Conservation (phyloP, 2,329 filamentous ascomycete genomes). For the Leptographium flavum region DNA sequence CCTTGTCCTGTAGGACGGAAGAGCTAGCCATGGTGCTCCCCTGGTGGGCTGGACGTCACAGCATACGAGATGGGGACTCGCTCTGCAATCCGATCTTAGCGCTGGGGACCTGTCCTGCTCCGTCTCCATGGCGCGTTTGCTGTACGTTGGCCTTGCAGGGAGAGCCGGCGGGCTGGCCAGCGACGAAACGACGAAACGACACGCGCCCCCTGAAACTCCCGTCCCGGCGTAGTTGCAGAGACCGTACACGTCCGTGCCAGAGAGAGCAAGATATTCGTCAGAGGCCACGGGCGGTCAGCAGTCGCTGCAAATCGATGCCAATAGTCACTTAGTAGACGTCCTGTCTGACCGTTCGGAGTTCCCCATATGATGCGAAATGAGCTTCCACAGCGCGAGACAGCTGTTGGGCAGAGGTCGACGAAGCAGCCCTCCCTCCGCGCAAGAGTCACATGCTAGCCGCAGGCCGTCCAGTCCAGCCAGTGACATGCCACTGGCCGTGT, state of each 20-base stretch:
- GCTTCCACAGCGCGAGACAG: slow-evolving; percentile 7
- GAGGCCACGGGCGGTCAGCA: too few relatives aligned
- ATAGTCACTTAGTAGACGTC: neutral
- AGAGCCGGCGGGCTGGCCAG: neutral
- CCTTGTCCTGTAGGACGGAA: neutral
- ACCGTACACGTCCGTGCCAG: too few relatives aligned
- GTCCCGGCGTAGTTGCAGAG: too few relatives aligned
- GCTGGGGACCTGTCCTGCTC: neutral
- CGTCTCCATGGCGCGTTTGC: too few relatives aligned
- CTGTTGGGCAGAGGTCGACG: too few relatives aligned
- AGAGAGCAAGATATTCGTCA: too few relatives aligned
- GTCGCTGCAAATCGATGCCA: too few relatives aligned
- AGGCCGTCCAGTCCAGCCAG: neutral
- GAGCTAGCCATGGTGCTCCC: neutral
- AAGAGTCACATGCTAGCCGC: neutral
- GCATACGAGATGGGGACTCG: neutral
- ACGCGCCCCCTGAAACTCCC: too few relatives aligned
- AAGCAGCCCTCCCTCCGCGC: neutral
- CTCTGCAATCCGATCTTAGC: neutral
- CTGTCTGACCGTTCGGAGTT: slow-evolving; percentile 12
- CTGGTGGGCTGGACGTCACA: neutral
- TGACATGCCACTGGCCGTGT: neutral
- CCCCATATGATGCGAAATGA: slow-evolving; percentile 14
- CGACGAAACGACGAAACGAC: too few relatives aligned
- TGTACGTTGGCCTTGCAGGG: neutral